A percentile compares a stretch with the other conserved stretches of the same genome.
phyloP scores from a whole-genome alignment of 2,329 filamentous ascomycete species.

The Xylariaceae sp. region DNA sequence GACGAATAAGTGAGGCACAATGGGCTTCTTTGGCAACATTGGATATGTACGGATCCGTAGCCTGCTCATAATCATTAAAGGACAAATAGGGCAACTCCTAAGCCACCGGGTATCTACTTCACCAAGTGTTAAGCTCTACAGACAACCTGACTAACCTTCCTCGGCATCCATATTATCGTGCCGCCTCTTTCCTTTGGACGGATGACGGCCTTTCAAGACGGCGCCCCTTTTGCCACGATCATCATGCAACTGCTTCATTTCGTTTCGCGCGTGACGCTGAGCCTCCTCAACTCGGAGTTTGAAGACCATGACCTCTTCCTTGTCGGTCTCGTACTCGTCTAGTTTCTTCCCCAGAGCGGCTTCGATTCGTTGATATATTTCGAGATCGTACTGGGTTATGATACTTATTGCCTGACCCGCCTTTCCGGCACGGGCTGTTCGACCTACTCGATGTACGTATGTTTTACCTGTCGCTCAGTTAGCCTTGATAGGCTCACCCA shows the following conservation, averaged over 20 bases:
- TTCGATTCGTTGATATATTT: slow-evolving; percentile 78
- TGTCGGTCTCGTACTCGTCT: slow-evolving; percentile 67
- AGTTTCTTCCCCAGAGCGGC: slow-evolving; percentile 79
- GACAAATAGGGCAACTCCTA: neutral
- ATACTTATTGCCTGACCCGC: slow-evolving; percentile 79
- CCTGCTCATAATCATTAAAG: neutral
- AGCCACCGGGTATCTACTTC: neutral
- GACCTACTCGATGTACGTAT: slow-evolving; percentile 86
- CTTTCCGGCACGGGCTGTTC: slow-evolving; percentile 85
- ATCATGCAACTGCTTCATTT: slow-evolving; percentile 82
- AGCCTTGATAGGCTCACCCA: neutral
- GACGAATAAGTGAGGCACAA: neutral
- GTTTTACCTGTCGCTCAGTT: slow-evolving; percentile 59
- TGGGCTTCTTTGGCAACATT: too few relatives aligned
- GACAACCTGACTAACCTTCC: slow-evolving; percentile 57
- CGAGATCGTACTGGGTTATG: slow-evolving; percentile 79
- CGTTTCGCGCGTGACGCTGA: slow-evolving; percentile 74
- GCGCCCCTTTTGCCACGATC: slow-evolving; percentile 61
- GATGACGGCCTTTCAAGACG: slow-evolving; percentile 45
- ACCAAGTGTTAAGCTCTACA: neutral
- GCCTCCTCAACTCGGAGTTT: slow-evolving; percentile 79
- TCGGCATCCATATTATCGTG: slow-evolving; percentile 73
- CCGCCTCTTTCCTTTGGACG: slow-evolving; percentile 48
- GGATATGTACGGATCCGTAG: neutral
- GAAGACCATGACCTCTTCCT: slow-evolving; percentile 86